Conservation (phyloP, 192 early-diverging fungal genomes). For the Rhizoclosmatium globosum region DNA sequence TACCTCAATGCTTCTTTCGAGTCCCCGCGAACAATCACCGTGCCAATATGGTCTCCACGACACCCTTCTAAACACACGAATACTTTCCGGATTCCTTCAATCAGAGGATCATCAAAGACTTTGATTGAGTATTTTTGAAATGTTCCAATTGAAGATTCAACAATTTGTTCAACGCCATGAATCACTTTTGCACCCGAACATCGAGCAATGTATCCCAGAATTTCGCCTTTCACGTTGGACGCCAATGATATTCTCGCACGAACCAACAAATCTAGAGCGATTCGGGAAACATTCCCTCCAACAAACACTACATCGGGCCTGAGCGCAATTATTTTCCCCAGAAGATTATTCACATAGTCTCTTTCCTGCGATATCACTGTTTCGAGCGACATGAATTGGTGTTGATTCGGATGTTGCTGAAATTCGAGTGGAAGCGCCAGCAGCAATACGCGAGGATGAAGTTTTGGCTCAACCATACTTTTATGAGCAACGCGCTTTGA, state of each 20-base stretch:
- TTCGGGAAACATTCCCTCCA: constrained; percentile 82
- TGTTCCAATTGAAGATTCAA: constrained; percentile 57
- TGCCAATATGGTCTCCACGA: constrained; percentile 79
- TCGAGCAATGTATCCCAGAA: constrained; percentile 86
- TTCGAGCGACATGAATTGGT: constrained; percentile 69
- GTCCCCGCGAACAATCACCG: constrained; percentile 90
- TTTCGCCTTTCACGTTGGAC: constrained; percentile 84
- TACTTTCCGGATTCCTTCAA: constrained; percentile 84
- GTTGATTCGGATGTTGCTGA: constrained; percentile 50
- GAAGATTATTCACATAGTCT: constrained; percentile 81
- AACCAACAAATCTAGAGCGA: constrained; percentile 85
- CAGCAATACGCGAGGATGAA: constrained; percentile 82
- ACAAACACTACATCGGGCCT: constrained; percentile 83
- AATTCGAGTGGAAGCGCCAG: constrained; percentile 90
- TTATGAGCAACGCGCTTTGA: constrained; percentile 94
- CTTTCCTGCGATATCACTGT: constrained; percentile 85
- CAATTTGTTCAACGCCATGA: constrained; percentile 81
- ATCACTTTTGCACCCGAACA: constrained; percentile 87
- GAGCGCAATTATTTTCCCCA: constrained; percentile 78
- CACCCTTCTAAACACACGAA: constrained; percentile 92
- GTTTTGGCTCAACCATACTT: constrained; percentile 76
- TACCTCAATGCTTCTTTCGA: constrained; percentile 66
- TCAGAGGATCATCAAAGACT: constrained; percentile 80
- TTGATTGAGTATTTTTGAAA: constrained; percentile 80
- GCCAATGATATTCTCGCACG: constrained; percentile 82